Conservation (phyloP, 495 filamentous ascomycete genomes). For the Ramalina peruviana region DNA sequence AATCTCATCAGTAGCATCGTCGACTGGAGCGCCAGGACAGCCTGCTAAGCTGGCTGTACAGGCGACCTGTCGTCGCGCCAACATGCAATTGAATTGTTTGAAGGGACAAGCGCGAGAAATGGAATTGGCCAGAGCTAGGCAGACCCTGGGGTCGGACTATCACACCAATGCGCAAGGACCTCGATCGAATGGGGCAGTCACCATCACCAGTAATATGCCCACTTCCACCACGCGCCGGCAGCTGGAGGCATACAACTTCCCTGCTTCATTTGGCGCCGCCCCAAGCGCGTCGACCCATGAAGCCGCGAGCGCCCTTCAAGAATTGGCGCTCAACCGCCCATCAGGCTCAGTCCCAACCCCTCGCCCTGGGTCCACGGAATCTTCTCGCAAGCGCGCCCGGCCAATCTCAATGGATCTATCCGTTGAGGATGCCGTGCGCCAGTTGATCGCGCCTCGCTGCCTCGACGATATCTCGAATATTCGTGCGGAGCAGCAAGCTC, state of each 20-base stretch:
- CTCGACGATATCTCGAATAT: conserved; percentile 13
- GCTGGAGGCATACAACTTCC: too few species aligned
- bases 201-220: conserved; percentile 23
- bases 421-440: conserved; percentile 63
- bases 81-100: conserved; percentile 26
- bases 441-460: conserved; percentile 26
- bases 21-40: conserved; percentile 43
- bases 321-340: conserved; percentile 34
- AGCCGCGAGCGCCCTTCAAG: conserved; percentile 56
- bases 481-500: conserved; percentile 10
- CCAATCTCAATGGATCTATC: conserved; percentile 50
- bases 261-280: too few species aligned
- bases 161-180: neutral
- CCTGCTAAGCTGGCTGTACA: conserved; percentile 58
- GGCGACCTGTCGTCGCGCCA: conserved; percentile 73
- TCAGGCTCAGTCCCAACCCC: neutral
- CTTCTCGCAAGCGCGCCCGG: conserved; percentile 50
- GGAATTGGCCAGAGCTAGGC: too few species aligned
- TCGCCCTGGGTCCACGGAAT: conserved; percentile 22
- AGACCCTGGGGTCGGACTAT: too few species aligned
- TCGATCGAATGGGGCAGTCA: too few species aligned
- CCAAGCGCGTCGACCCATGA: conserved; percentile 28
- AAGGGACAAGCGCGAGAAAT: conserved; percentile 14
- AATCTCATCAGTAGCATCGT: conserved; percentile 42
- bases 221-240: conserved; percentile 26